Evolutionary conservation across 495 filamentous ascomycete genomes (phyloP).

Genomic region (Apodospora peruviana): DNA sequence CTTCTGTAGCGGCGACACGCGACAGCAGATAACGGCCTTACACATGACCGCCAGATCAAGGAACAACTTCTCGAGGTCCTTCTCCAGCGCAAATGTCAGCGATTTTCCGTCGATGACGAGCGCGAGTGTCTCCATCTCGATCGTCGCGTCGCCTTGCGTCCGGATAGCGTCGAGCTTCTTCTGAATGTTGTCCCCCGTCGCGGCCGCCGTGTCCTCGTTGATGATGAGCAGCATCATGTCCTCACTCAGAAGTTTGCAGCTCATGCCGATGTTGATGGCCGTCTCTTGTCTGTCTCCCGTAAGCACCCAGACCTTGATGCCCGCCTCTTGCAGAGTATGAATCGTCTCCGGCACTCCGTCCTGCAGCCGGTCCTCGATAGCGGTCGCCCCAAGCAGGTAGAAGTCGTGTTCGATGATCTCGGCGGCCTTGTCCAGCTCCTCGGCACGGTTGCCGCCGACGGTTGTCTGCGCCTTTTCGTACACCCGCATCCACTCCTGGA

Average conservation of each 20-base stretch:
- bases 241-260: conserved; percentile 95
- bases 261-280: conserved; percentile 99
- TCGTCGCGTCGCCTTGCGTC: conserved; percentile 63
- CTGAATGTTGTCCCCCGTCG: conserved; percentile 76
- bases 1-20: conserved; percentile 98
- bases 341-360: conserved; percentile 99
- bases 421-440: conserved; percentile 95
- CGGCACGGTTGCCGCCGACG: conserved; percentile 83
- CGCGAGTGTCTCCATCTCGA: conserved; percentile 81
- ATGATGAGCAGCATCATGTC: conserved; percentile 98
- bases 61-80: conserved; percentile 88
- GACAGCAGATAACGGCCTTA: conserved; percentile 98
- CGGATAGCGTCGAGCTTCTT: conserved; percentile 90
- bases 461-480: conserved; percentile 89
- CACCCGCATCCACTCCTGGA: conserved; percentile 78
- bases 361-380: conserved; percentile 95
- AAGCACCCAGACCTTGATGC: conserved; percentile 98
- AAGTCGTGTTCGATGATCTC: conserved; percentile 93
- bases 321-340: conserved; percentile 91
- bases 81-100: conserved; percentile 88
- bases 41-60: conserved; percentile 91
- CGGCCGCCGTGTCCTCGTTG: conserved; percentile 75
- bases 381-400: conserved; percentile 87
- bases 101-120: conserved; percentile 97
- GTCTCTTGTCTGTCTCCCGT: conserved; percentile 98